A percentile compares a stretch with the other conserved stretches of the same genome.
Evolutionary conservation across 345 rosid genomes (phyloP).

Genomic region (Lepidium aucheri): DNA sequence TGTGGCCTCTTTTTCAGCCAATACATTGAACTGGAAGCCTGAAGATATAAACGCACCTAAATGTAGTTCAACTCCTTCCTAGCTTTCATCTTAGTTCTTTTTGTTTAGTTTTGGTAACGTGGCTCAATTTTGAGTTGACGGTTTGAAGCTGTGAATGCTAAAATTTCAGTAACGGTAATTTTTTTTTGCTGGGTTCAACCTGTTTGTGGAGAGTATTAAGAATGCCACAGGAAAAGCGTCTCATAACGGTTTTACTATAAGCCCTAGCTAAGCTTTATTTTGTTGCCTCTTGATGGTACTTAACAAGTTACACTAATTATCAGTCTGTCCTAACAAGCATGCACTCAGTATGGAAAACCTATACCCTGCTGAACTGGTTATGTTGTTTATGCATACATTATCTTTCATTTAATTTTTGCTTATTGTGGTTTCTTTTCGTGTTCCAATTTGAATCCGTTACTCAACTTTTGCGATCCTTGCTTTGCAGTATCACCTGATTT

Average conservation of each 20-base stretch:
- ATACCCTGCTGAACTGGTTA: neutral
- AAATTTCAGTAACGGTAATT: neutral
- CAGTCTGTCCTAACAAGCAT: neutral
- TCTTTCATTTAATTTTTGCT: neutral
- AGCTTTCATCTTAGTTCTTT: conserved; percentile 4
- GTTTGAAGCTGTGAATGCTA: conserved; percentile 4
- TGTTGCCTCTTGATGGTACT: conserved; percentile 6
- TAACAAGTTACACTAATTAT: conserved; percentile 6
- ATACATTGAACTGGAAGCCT: conserved; percentile 41
- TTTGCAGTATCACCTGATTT: conserved; percentile 65
- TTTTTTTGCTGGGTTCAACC: neutral
- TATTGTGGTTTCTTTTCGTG: neutral
- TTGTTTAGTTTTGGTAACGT: neutral
- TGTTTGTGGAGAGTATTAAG: neutral
- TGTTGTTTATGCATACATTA: conserved; percentile 1
- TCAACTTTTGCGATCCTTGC: conserved; percentile 27
- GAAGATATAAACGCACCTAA: conserved; percentile 64
- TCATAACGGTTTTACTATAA: neutral
- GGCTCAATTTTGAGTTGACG: neutral
- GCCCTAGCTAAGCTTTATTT: neutral
- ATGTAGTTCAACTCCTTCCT: conserved; percentile 42
- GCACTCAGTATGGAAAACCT: conserved; percentile 11
- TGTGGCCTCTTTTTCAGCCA: conserved; percentile 33
- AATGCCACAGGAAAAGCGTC: neutral
- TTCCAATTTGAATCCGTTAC: neutral